phyloP scores from a whole-genome alignment of 192 early-diverging fungal species.

The Coemansia reversa region DNA sequence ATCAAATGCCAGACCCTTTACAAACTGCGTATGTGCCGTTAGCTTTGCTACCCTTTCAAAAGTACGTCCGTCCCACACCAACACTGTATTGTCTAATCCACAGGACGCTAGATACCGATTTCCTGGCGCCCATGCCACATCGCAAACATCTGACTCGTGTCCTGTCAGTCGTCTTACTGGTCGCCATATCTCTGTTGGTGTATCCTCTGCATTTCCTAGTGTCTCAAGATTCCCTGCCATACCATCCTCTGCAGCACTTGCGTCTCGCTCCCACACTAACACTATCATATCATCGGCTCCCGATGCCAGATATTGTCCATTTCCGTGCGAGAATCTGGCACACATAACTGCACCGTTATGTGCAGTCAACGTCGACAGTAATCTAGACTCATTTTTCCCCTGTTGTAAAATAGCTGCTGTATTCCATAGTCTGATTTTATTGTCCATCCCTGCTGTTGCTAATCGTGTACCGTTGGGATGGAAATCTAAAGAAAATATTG shows the following conservation, averaged over 20 bases:
- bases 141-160: slow-evolving; percentile 89
- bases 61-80: slow-evolving; percentile 82
- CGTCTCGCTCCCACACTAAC: slow-evolving; percentile 85
- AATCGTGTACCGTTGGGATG: slow-evolving; percentile 79
- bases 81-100: slow-evolving; percentile 78
- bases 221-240: slow-evolving; percentile 9
- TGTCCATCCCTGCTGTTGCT: slow-evolving; percentile 88
- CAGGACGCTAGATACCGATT: slow-evolving; percentile 86
- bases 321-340: slow-evolving; percentile 74
- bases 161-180: slow-evolving; percentile 72
- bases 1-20: slow-evolving; percentile 96
- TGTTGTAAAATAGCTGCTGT: slow-evolving; percentile 59
- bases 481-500: slow-evolving; percentile 86
- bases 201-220: not conserved
- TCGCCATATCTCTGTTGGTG: slow-evolving; percentile 64
- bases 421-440: slow-evolving; percentile 90
- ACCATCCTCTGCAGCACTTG: slow-evolving; percentile 23
- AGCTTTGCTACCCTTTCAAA: slow-evolving; percentile 72
- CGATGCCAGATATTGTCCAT: slow-evolving; percentile 76
- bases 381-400: slow-evolving; percentile 56
- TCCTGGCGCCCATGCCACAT: slow-evolving; percentile 89
- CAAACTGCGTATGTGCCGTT: slow-evolving; percentile 78
- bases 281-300: slow-evolving; percentile 93
- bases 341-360: slow-evolving; percentile 91
- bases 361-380: slow-evolving; percentile 75